Percentiles rank a stretch among this genome's conserved stretches.
Evolutionary conservation across 495 filamentous ascomycete species (phyloP).

Genomic region (Aspergillus ellipticus): DNA sequence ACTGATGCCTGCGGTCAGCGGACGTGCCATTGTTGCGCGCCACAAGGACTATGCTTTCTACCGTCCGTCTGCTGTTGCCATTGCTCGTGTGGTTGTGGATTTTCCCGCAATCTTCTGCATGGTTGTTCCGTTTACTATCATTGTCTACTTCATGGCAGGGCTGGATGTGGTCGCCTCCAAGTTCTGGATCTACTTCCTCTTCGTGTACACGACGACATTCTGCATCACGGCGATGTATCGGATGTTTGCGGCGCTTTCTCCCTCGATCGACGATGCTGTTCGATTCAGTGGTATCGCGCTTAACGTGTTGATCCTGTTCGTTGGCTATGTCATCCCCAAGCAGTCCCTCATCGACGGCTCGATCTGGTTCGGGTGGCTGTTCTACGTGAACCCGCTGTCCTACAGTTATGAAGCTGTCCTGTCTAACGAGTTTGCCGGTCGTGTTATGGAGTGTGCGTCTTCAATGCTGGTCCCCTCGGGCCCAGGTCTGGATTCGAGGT

Average conservation of each 20-base stretch:
- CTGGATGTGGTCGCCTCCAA: conserved; percentile 63
- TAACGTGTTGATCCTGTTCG: conserved; percentile 69
- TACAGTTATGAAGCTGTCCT: conserved; percentile 73
- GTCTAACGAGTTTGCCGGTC: conserved; percentile 62
- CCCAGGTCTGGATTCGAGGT: conserved; percentile 41
- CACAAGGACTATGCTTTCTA: conserved; percentile 78
- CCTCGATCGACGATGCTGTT: conserved; percentile 69
- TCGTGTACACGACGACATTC: conserved; percentile 66
- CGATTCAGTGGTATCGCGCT: conserved; percentile 65
- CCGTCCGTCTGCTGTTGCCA: conserved; percentile 65
- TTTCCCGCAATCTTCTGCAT: conserved; percentile 63
- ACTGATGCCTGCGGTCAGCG: conserved; percentile 63
- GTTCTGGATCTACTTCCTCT: conserved; percentile 70
- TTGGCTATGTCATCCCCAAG: conserved; percentile 75
- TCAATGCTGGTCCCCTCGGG: conserved; percentile 55
- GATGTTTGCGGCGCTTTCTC: conserved; percentile 72
- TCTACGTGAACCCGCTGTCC: conserved; percentile 68
- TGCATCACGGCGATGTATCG: conserved; percentile 67
- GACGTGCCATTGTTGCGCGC: conserved; percentile 58
- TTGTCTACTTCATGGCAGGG: conserved; percentile 67
- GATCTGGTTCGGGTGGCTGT: conserved; percentile 81
- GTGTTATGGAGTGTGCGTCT: conserved; percentile 57
- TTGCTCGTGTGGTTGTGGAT: conserved; percentile 66
- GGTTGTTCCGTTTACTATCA: conserved; percentile 59
- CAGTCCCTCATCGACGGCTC: conserved; percentile 55